Conservation (phyloP, 495 filamentous ascomycete species). For the Sporormia fimetaria region DNA sequence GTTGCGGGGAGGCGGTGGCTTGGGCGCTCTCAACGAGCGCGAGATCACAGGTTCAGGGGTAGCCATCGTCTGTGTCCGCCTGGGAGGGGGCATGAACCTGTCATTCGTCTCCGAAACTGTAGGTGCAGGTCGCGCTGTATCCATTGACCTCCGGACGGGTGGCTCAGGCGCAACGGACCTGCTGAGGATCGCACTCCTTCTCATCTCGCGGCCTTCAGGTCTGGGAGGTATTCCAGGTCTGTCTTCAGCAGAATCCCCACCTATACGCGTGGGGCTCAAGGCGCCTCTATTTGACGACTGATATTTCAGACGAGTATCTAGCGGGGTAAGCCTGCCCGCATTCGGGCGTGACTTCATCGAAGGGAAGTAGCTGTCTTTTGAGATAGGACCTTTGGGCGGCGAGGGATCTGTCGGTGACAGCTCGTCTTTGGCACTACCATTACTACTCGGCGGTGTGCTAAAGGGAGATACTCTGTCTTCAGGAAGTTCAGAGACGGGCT, state of each 20-base stretch:
- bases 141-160: constrained; percentile 22
- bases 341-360: not conserved
- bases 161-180: constrained; percentile 17
- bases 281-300: constrained; percentile 6
- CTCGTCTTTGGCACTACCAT: constrained; percentile 45
- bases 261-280: not conserved
- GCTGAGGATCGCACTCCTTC: constrained; percentile 16
- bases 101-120: constrained; percentile 7
- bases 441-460: constrained; percentile 78
- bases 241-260: constrained; percentile 37
- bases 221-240: constrained; percentile 54
- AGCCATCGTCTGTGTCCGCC: constrained; percentile 20
- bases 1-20: constrained; percentile 12
- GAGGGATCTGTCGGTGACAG: constrained; percentile 7
- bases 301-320: constrained; percentile 4
- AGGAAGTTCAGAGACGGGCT: constrained; percentile 14
- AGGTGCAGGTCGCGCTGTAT: constrained; percentile 10
- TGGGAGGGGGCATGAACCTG: constrained; percentile 22
- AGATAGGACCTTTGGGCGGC: constrained; percentile 9
- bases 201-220: constrained; percentile 26
- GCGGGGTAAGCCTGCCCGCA: constrained; percentile 9
- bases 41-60: not conserved
- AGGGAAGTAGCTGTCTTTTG: constrained; percentile 32
- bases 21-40: constrained; percentile 8
- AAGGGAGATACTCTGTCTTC: constrained; percentile 70